Conservation (phyloP, 2,329 filamentous ascomycete genomes). For the Monosporascus sp. region DNA sequence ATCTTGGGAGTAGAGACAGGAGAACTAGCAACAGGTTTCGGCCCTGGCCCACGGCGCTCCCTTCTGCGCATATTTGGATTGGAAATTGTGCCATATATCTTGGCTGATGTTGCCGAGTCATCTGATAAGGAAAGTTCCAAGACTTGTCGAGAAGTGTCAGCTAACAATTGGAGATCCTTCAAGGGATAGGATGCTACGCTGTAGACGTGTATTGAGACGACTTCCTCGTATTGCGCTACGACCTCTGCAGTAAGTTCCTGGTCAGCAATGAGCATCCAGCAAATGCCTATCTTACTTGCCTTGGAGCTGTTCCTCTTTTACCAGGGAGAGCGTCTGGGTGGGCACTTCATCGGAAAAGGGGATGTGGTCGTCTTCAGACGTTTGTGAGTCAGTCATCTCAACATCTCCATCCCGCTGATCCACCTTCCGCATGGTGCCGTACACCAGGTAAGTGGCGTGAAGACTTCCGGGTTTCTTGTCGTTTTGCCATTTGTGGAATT, state of each 20-base stretch:
- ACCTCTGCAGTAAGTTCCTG: conserved; percentile 42
- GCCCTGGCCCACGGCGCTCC: conserved; percentile 32
- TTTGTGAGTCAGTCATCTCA: conserved; percentile 62
- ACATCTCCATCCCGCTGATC: conserved; percentile 55
- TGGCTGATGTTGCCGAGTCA: conserved; percentile 53
- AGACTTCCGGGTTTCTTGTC: conserved; percentile 65
- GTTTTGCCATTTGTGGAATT: conserved; percentile 78
- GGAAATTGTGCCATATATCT: conserved; percentile 66
- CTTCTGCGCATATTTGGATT: conserved; percentile 61
- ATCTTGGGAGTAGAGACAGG: conserved; percentile 20
- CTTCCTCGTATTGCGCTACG: conserved; percentile 63
- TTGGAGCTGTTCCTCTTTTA: conserved; percentile 66
- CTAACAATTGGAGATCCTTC: conserved; percentile 65
- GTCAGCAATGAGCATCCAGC: conserved; percentile 8
- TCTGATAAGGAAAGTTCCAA: conserved; percentile 49
- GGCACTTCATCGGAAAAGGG: conserved; percentile 44
- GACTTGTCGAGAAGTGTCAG: conserved; percentile 62
- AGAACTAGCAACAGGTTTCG: conserved; percentile 20
- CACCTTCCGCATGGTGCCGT: conserved; percentile 54
- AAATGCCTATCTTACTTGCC: conserved; percentile 35
- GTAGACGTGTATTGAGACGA: conserved; percentile 80
- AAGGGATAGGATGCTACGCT: conserved; percentile 69
- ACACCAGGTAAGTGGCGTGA: conserved; percentile 89
- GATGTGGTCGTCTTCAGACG: conserved; percentile 33
- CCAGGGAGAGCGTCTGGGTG: conserved; percentile 58